Evolutionary conservation across 495 filamentous ascomycete genomes (phyloP), one percentile per base, ranked within the genome.

Genomic region (Trichoderma orchidacearum): DNA sequence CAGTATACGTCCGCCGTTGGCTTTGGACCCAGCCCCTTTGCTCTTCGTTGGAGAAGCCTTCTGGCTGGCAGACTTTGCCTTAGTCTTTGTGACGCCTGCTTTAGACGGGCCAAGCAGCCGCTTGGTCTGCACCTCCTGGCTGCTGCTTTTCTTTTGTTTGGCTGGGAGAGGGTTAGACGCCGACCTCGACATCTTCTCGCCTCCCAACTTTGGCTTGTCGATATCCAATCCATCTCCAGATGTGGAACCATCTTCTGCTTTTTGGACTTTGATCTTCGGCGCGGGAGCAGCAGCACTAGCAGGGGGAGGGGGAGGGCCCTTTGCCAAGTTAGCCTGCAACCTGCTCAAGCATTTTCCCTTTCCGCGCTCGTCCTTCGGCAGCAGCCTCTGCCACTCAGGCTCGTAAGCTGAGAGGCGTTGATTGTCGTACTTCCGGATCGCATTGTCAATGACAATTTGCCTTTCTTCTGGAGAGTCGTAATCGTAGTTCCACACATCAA

Each of bases 301-400:
- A 8, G 32, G 32, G n/a, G 80, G 80, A 51, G 77, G 75, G 28
- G 78, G 68, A 4, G 79, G 76, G 2, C 80, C 79, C 58, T 75
- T 81, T 30, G 77, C 75, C 25, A 92, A 75, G 35, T 82, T 77
- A 11, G 70, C 71, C 35, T 80, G 76, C 31, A 96, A 75, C 59
- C 82, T 84, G 59, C 90, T 95, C 8, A 95, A 74, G 54, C 81
- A 80, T 58, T 84, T 90, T 17, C 89, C 89, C 66, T 90, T 89
- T 21, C 84, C 86, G 27, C 89, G 79, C 56, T 95, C 89, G 32
- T 82, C 74, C 57, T 79, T 80, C 0, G 85, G 82, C 28, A 93
- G 78, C 38, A 96, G 75, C 60, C 74, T 75, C 66, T 96, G 87
- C 89, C 90, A 96, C 3, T 87, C 71, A 51, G 82, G 79, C 58